A percentile compares a stretch with the other conserved stretches of the same genome.
Evolutionary conservation across 441 rosid genomes (phyloP).

Genomic region (Hura crepitans): DNA sequence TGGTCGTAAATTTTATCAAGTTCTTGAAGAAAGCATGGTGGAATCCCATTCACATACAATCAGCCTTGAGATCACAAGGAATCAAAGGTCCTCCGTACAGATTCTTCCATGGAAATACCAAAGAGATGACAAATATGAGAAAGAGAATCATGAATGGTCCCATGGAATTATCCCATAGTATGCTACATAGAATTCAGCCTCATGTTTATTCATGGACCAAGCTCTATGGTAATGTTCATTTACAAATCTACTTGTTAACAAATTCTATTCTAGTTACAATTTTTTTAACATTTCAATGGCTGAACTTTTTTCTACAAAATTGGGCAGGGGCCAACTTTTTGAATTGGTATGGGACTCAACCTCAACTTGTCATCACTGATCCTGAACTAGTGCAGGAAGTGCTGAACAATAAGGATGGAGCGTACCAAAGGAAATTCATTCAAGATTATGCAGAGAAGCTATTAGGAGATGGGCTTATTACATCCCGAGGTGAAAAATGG

Average conservation of each 20-base stretch:
- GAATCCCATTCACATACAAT: slow-evolving; percentile 28
- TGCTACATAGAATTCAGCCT: slow-evolving; percentile 29
- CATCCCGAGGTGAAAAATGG: slow-evolving; percentile 37
- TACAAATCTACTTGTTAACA: slow-evolving; percentile 32
- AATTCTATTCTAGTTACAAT: slow-evolving; percentile 26
- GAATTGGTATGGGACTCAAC: slow-evolving; percentile 28
- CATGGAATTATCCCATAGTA: slow-evolving; percentile 23
- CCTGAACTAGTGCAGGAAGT: slow-evolving; percentile 30
- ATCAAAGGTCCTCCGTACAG: slow-evolving; percentile 37
- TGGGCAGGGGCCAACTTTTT: slow-evolving; percentile 33
- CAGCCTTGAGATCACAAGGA: slow-evolving; percentile 35
- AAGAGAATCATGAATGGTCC: slow-evolving; percentile 11
- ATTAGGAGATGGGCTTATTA: slow-evolving; percentile 38
- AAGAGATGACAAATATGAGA: slow-evolving; percentile 26
- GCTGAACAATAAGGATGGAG: slow-evolving; percentile 25
- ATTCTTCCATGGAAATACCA: slow-evolving; percentile 36
- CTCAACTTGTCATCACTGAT: slow-evolving; percentile 31
- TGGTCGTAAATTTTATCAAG: slow-evolving; percentile 17
- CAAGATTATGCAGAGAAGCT: slow-evolving; percentile 14
- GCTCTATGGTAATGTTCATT: slow-evolving; percentile 23
- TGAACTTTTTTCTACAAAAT: not conserved
- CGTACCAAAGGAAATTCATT: not conserved
- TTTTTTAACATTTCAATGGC: too few species aligned
- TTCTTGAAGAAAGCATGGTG: slow-evolving; percentile 32
- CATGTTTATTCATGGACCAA: slow-evolving; percentile 25